Evolutionary conservation across 768 basidiomycete genomes (phyloP).

Genomic region (Hebeloma cylindrosporum): DNA sequence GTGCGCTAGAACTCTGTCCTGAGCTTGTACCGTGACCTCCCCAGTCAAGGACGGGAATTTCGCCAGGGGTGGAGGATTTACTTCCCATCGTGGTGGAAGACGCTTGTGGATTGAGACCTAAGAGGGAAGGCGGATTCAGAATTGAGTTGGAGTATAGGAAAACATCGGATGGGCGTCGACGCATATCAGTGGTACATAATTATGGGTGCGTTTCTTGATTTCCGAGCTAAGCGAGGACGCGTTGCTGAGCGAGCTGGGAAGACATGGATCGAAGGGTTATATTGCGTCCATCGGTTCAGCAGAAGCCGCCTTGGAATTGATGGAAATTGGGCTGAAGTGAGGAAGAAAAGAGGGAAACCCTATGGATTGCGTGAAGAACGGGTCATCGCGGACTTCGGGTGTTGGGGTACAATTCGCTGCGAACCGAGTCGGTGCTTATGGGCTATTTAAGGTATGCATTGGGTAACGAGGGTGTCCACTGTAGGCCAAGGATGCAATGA

Average conservation of each 20-base stretch:
- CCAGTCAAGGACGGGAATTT: constrained; percentile 37
- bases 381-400: no score
- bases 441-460: no score
- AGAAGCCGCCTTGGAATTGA: constrained; percentile 16
- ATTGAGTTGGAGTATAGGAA: constrained; percentile 50
- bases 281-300: constrained; percentile 24
- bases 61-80: constrained; percentile 50
- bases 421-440: no score
- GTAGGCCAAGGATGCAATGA: no score
- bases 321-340: no score
- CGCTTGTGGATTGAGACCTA: constrained; percentile 55
- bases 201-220: constrained; percentile 29
- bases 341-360: no score
- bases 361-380: no score
- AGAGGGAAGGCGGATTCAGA: constrained; percentile 59
- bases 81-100: constrained; percentile 50
- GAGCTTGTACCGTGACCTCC: constrained; percentile 53
- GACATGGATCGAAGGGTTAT: constrained; percentile 25
- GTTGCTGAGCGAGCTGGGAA: background rate
- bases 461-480: no score
- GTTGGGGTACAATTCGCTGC: no score
- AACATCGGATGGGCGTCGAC: constrained; percentile 18
- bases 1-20: constrained; percentile 46
- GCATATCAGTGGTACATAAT: constrained; percentile 30
- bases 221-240: background rate